Percentiles rank a stretch among this genome's conserved stretches.
phyloP scores from a whole-genome alignment of 1,139 yeast species.

The Suhomyces bribrorum region DNA sequence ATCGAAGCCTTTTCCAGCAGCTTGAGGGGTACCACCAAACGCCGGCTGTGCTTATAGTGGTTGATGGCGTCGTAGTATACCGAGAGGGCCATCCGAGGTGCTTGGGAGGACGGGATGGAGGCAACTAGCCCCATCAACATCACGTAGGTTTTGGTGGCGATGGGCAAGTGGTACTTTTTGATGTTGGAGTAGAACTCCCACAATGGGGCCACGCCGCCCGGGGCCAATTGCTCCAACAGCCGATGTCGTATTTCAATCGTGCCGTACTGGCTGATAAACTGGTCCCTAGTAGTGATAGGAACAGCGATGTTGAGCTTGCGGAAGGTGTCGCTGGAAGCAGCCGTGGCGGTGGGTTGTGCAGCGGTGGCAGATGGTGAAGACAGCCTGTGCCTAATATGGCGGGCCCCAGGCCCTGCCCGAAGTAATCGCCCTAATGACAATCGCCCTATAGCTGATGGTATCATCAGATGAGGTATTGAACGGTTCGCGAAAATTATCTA shows the following conservation, averaged over 20 bases:
- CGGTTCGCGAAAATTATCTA: neutral
- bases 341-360: neutral
- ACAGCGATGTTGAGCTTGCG: slow-evolving; percentile 1
- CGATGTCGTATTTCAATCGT: slow-evolving; percentile 9
- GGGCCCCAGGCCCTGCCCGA: neutral
- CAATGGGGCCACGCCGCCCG: neutral
- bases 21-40: slow-evolving; percentile 12
- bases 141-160: slow-evolving; percentile 4
- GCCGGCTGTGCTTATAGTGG: slow-evolving; percentile 13
- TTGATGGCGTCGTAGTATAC: slow-evolving; percentile 18
- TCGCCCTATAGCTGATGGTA: no score
- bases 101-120: slow-evolving; percentile 4
- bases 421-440: neutral
- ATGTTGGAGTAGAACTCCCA: slow-evolving; percentile 9
- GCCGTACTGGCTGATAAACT: slow-evolving; percentile 1
- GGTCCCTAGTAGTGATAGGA: slow-evolving; percentile 1
- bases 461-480: no score
- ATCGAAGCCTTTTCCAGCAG: slow-evolving; percentile 14
- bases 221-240: slow-evolving; percentile 3
- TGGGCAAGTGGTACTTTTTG: slow-evolving; percentile 3
- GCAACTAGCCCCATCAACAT: slow-evolving; percentile 6
- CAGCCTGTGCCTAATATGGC: no score
- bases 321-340: neutral
- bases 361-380: no score
- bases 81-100: slow-evolving; percentile 15